Conservation (phyloP, 75 land plant genomes). For the Pinus albicaulis region DNA sequence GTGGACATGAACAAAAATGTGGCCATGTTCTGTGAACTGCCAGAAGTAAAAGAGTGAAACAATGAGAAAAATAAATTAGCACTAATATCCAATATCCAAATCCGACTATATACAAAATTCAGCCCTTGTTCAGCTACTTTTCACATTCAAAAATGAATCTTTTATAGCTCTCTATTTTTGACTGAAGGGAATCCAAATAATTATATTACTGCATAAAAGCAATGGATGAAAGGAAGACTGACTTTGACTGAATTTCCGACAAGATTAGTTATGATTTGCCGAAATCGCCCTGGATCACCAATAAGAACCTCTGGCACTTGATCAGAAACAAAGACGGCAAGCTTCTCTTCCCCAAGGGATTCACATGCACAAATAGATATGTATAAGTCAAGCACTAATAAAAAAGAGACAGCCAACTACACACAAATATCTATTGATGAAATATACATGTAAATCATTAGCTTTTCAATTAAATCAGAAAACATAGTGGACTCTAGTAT, state of each 20-base stretch:
- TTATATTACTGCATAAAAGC: neutral
- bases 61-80: neutral
- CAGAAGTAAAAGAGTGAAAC: neutral
- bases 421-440: neutral
- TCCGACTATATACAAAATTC: neutral
- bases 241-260: slow-evolving; percentile 92
- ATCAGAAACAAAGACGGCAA: slow-evolving; percentile 84
- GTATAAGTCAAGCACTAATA: neutral
- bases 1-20: slow-evolving; percentile 79
- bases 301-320: slow-evolving; percentile 72
- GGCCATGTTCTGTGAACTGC: slow-evolving; percentile 88
- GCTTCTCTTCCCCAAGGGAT: slow-evolving; percentile 33
- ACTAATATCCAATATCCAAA: neutral
- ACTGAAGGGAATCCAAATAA: neutral
- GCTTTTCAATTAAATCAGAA: neutral
- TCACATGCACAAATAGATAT: slow-evolving; percentile 1
- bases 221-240: slow-evolving; percentile 6
- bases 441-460: neutral
- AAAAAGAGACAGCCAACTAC: neutral
- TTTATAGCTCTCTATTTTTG: neutral
- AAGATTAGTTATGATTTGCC: slow-evolving; percentile 85
- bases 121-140: neutral
- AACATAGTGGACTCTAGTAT: neutral
- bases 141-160: neutral
- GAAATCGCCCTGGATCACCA: slow-evolving; percentile 90